Base-by-base conservation (phyloP, 108 stramenopile genomes). In the Nannochloropsis granulata region DNA sequence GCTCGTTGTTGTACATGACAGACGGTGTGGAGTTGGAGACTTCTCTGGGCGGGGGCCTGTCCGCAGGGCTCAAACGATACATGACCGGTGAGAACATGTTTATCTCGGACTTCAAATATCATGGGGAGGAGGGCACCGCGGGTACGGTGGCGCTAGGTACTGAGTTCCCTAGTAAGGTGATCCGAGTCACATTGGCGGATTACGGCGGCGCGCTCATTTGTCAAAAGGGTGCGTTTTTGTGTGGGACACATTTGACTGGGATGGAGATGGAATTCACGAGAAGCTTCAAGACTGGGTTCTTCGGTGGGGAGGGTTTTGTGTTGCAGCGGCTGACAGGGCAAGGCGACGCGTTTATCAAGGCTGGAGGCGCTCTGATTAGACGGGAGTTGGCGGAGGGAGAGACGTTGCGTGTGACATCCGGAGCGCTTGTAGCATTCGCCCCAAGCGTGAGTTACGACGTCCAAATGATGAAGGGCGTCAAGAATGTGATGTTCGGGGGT, bases 291-390 rank as follows among this genome's bases (percentile, higher is more conserved):
- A 84, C 93, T 0, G 95, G 95, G 0, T 94, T 95, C 80, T 95
- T 95, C 89, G 95, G 95, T 23, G 95, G 95, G 13, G 93, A 95
- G 84, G 95, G 95, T 0, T 95, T 95, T 88, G 92, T 94, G n/a
- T 83, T 95, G 83, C 95, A 95, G 88, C 83, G 90, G 1, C 85
- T 95, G 80, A 87, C 90, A 9, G 95, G 95, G 1, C 81, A 89
- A 14, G 95, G 95, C 23, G 94, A 94, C 87, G 94, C 93, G 1
- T 88, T 95, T 43, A 89, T 95, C 56, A 93, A 94, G 83, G 95
- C 93, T n/a, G 93, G 94, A 12, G 95, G 95, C 11, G 90, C 94
- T 8, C 83, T 95, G n/a, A 94, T 95, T 24, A 92, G 92, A 83
- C 83, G 92, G 42, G 93, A 94, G 82, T 86, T 96, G 45, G 84